Evolutionary conservation across 805 yeast genomes (phyloP).

Genomic region (Kregervanrija pseudodelftensis): DNA sequence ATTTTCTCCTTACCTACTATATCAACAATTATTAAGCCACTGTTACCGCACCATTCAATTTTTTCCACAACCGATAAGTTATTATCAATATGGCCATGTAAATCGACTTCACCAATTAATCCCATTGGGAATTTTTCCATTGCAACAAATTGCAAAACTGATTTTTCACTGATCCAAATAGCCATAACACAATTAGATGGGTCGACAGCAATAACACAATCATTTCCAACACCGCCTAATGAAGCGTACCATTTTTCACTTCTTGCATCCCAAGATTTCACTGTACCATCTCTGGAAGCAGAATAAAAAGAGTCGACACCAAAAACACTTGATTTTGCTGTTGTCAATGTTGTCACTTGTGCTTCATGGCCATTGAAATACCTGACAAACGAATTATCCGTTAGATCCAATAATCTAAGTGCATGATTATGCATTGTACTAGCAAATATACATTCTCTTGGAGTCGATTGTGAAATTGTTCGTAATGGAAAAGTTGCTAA

Average conservation of each 20-base stretch:
- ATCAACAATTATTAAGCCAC: conserved; percentile 52
- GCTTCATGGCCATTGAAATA: conserved; percentile 86
- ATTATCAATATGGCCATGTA: conserved; percentile 26
- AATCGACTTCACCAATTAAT: conserved; percentile 22
- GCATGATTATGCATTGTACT: conserved; percentile 76
- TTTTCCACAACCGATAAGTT: neutral
- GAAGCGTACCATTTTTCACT: conserved; percentile 59
- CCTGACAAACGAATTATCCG: conserved; percentile 71
- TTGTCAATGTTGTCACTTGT: conserved; percentile 60
- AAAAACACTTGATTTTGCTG: conserved; percentile 57
- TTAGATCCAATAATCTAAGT: conserved; percentile 67
- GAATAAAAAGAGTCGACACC: conserved; percentile 34
- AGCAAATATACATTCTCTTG: conserved; percentile 63
- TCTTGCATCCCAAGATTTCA: conserved; percentile 82
- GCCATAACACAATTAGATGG: conserved; percentile 82
- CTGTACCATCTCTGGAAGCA: conserved; percentile 67
- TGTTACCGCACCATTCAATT: conserved; percentile 36
- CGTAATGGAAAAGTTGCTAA: conserved; percentile 64
- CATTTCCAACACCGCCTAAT: conserved; percentile 36
- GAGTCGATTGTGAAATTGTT: conserved; percentile 43
- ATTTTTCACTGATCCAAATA: conserved; percentile 34
- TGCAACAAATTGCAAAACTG: conserved; percentile 15
- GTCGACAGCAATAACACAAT: conserved; percentile 58
- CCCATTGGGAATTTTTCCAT: conserved; percentile 13
- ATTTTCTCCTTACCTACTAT: conserved; percentile 49